Evolutionary conservation across 2,329 filamentous ascomycete species (phyloP), one percentile per base, ranked within the genome.

Genomic region (Amesomyces nigricolor): DNA sequence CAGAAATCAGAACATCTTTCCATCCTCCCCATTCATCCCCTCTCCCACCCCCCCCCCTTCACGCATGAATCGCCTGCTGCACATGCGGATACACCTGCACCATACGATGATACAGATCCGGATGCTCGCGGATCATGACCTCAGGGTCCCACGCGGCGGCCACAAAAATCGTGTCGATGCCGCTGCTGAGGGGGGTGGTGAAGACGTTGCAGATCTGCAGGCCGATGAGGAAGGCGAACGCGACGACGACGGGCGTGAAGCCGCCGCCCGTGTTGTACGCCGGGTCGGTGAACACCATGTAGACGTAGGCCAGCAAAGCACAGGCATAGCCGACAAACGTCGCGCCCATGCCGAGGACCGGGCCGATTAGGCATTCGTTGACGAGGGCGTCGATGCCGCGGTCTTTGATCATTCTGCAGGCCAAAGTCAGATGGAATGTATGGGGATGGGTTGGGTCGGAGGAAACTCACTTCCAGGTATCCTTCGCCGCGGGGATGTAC

Each of bases 91-190:
- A 96, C 13, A 95, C 85, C 50, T 78, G 73, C 1, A 95, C 77
- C 83, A 97, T 87, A 59, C 82, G 79, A 14, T 83, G 75, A 70
- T 92, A 96, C 46, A 97, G 72, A 58, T 95, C 89, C 0, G 85
- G 83, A 70, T 96, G 91, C 54, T 94, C 85, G 42, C 81, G 77
- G 68, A 90, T 86, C 75, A 96, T 74, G 8, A 92, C 87, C 66
- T 87, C 79, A 0, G 83, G 83, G 47, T 86, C 82, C 78, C 83
- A 86, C 0, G 81, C 82, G 45, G 79, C 75, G 0, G 89, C 91
- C 0, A 96, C 89, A 64, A 96, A 96, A 58, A 96, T 88, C 0
- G 91, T 95, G 63, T 95, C 88, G 60, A 95, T 83, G n/a, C 92
- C 92, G 64, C 86, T 91, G 60, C 86, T 86, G 54, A 97, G 77